A percentile compares a stretch with the other conserved stretches of the same genome.
phyloP scores from a whole-genome alignment of 2,329 filamentous ascomycete genomes.

The Venturia asperata region DNA sequence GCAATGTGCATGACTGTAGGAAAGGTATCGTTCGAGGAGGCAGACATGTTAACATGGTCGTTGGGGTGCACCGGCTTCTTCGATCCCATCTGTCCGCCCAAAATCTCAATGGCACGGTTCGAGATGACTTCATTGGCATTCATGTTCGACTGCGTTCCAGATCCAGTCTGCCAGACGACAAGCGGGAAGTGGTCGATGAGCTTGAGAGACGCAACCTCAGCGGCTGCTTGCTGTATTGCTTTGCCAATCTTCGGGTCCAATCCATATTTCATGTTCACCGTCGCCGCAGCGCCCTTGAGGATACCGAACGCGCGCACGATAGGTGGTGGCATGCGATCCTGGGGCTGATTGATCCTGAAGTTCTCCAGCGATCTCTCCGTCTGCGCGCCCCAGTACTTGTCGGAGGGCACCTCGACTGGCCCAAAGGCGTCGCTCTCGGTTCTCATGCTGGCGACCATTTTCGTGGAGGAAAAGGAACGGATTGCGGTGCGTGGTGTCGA shows the following conservation, averaged over 20 bases:
- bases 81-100: slow-evolving; percentile 86
- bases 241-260: slow-evolving; percentile 84
- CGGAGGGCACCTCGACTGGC: slow-evolving; percentile 81
- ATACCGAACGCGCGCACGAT: slow-evolving; percentile 93
- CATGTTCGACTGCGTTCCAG: slow-evolving; percentile 99
- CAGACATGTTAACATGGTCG: slow-evolving; percentile 99
- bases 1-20: slow-evolving; percentile 99
- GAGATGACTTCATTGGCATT: slow-evolving; percentile 99
- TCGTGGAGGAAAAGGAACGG: slow-evolving; percentile 26
- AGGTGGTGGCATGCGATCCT: slow-evolving; percentile 94
- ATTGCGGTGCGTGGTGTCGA: background rate
- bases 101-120: slow-evolving; percentile 96
- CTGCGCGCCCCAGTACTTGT: slow-evolving; percentile 99
- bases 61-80: slow-evolving; percentile 99
- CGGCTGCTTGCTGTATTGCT: slow-evolving; percentile 90
- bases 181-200: slow-evolving; percentile 96
- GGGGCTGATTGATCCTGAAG: slow-evolving; percentile 98
- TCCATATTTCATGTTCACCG: slow-evolving; percentile 90
- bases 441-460: slow-evolving; percentile 48
- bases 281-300: slow-evolving; percentile 91
- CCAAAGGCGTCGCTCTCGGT: slow-evolving; percentile 97
- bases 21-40: slow-evolving; percentile 98
- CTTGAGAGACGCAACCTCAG: slow-evolving; percentile 89
- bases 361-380: slow-evolving; percentile 94
- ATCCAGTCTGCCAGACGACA: slow-evolving; percentile 98